phyloP scores from a whole-genome alignment of 169 alveolate species.

The Sarcocystis neurona region DNA sequence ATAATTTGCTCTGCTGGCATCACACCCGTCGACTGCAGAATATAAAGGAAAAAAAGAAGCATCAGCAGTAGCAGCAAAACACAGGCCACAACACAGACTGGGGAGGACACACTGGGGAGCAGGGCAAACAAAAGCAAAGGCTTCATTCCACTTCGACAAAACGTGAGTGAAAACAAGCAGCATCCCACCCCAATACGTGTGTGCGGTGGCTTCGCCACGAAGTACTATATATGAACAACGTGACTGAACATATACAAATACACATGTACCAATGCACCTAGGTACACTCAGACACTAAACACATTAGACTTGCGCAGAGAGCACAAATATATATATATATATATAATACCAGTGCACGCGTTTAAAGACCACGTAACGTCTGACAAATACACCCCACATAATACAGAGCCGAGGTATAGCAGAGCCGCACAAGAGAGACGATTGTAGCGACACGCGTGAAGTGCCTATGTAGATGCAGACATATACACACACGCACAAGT shows the following conservation, averaged over 20 bases:
- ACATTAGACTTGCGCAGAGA: too few relatives aligned
- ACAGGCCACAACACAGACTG: not conserved
- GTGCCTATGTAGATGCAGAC: not conserved
- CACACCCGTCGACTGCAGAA: conserved; percentile 83
- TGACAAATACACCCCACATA: not conserved
- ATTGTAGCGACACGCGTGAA: not conserved
- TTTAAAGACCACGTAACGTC: not conserved
- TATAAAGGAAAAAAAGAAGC: not conserved
- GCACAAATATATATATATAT: too few relatives aligned
- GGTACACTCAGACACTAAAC: too few relatives aligned
- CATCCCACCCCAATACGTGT: not conserved
- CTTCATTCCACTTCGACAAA: too few relatives aligned
- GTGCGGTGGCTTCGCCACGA: not conserved
- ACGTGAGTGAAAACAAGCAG: too few relatives aligned
- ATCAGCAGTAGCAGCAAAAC: not conserved
- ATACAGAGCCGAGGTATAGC: not conserved
- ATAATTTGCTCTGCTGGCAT: conserved; percentile 86
- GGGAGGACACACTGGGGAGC: not conserved
- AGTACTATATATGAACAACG: not conserved
- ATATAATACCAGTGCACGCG: not conserved
- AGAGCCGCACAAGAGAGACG: not conserved
- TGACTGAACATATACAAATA: not conserved
- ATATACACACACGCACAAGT: not conserved
- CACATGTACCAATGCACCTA: too few relatives aligned
- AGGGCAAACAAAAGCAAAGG: not conserved